Conservation (phyloP, 495 filamentous ascomycete species). For the Hypoxylon fuscum region DNA sequence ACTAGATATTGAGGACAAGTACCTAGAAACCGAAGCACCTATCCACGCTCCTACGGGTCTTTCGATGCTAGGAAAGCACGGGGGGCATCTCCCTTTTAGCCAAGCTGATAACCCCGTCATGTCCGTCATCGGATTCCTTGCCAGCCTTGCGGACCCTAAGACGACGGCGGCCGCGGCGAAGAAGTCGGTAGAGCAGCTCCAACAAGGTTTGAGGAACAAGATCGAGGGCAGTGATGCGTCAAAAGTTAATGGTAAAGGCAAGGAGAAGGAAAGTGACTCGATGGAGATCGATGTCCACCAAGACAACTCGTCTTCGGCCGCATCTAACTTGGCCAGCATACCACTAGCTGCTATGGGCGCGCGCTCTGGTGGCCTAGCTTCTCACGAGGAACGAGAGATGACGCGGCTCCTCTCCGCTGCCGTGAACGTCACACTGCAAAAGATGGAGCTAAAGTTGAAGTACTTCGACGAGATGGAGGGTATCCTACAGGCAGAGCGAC, state of each 20-base stretch:
- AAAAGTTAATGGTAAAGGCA: conserved; percentile 57
- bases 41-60: conserved; percentile 66
- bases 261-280: conserved; percentile 66
- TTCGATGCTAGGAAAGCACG: conserved; percentile 66
- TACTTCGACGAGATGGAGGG: conserved; percentile 97
- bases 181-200: conserved; percentile 84
- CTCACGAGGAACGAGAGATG: conserved; percentile 96
- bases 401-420: conserved; percentile 86
- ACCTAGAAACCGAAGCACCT: conserved; percentile 77
- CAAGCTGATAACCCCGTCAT: conserved; percentile 94
- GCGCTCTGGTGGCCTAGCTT: conserved; percentile 85
- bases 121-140: conserved; percentile 92
- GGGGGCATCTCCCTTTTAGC: conserved; percentile 82
- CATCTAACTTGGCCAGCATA: conserved; percentile 74
- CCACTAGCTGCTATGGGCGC: conserved; percentile 86
- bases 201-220: conserved; percentile 73
- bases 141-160: conserved; percentile 84
- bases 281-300: conserved; percentile 64
- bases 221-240: conserved; percentile 72
- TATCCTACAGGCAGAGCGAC: conserved; percentile 87
- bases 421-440: conserved; percentile 84
- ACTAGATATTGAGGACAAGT: conserved; percentile 89
- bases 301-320: conserved; percentile 50
- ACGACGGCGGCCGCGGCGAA: conserved; percentile 89
- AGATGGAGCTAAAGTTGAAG: conserved; percentile 83